A percentile compares a stretch with the other conserved stretches of the same genome.
These are phyloP conservation scores for Spizellomyces punctatus DNA, from an alignment of 192 early-diverging fungal species.

Conservation along the genomic window DNA sequence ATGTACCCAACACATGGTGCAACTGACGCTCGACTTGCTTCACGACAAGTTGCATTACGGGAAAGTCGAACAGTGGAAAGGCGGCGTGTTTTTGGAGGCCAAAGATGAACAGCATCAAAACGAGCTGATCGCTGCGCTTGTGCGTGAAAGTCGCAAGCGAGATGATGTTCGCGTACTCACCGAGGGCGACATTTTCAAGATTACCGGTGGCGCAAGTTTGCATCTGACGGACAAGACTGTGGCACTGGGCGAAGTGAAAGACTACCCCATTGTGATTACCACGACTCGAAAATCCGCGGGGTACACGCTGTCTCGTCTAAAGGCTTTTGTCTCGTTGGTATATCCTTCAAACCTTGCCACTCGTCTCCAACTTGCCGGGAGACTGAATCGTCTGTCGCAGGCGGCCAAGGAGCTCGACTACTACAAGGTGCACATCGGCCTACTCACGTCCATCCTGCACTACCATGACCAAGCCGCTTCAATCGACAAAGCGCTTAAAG, in stretches of 20 bases:
- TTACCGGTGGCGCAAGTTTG: neutral
- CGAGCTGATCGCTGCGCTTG: neutral
- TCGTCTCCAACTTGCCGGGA: slow-evolving; percentile 12
- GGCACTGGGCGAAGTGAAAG: neutral
- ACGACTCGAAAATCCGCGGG: slow-evolving; percentile 15
- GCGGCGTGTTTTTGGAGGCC: neutral
- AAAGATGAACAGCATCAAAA: slow-evolving; percentile 1
- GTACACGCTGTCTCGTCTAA: slow-evolving; percentile 15
- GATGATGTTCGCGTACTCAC: neutral
- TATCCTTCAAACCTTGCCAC: slow-evolving; percentile 20
- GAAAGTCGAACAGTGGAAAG: neutral
- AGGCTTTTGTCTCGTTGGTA: slow-evolving; percentile 18
- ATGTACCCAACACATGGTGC: neutral
- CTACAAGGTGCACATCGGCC: neutral
- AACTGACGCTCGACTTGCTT: slow-evolving; percentile 2
- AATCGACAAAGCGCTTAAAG: slow-evolving; percentile 4
- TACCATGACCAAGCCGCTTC: neutral
- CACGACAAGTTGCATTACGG: neutral
- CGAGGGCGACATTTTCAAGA: neutral
- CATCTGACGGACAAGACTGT: neutral
- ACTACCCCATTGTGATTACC: slow-evolving; percentile 2
- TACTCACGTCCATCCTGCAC: neutral
- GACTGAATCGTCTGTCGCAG: slow-evolving; percentile 16
- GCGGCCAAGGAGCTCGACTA: slow-evolving; percentile 9
- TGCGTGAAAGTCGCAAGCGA: neutral